Base-by-base conservation (phyloP, 441 rosid species). In the Gossypium armourianum region DNA sequence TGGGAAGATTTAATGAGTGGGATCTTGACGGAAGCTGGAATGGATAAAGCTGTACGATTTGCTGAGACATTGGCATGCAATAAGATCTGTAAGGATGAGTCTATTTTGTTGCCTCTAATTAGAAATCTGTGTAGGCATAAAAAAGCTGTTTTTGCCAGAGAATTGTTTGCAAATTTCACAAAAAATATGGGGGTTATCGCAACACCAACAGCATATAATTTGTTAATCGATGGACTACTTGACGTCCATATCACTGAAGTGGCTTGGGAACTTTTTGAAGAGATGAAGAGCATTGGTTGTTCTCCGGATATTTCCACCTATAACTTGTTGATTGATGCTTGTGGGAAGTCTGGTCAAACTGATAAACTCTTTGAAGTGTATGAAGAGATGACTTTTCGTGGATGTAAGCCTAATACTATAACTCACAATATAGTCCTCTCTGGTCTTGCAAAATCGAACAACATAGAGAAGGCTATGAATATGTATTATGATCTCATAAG, bases 401-500 rank as follows among this genome's bases (percentile, higher is more conserved):
- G 92, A 75, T 84, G 89, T 72, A 40, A 79, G 72, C 87, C 93
- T 60, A 85, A 80, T 79, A 85, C 84, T 3, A 74, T 87, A 74
- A 90, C 95, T 79, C 89, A 91, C 80, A 90, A 93, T 84, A 86
- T 93, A 66, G 84, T 91, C 50, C 87, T 93, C 15, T 87, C 92
- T 0, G 83, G 83, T 74, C 86, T 90, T 9, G 92, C 87, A 75
- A 93, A 85, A 62, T 79, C 83, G 1, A 77, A 85, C 68, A 67
- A 68, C 72, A 76, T 93, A 56, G 93, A 90, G 29, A 81, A 78
- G 75, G 97, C 95, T 69, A 75, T 91, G 80, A 86, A 88, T 76
- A 75, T 87, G 52, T 91, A 80, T 79, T 90, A 84, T 76, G 85
- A 90, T 78, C 91, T 91, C 55, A 20, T 86, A 66, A 87, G 98